Conservation (phyloP, 306 rosid genomes). For the Glycine latifolia region DNA sequence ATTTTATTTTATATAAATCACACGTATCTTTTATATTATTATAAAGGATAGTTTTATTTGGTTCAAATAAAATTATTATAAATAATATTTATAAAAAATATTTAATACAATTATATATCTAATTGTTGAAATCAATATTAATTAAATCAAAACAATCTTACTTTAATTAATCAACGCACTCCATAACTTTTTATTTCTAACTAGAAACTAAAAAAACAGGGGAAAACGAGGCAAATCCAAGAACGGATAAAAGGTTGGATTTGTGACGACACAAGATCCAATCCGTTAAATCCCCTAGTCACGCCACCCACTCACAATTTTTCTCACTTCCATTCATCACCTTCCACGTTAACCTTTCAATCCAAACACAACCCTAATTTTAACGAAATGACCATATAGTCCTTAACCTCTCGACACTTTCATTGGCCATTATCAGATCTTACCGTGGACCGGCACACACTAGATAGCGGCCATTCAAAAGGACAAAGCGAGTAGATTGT, state of each 20-base stretch:
- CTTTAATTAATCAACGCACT: too few species aligned
- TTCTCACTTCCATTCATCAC: not conserved
- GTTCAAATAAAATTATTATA: too few species aligned
- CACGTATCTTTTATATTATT: too few species aligned
- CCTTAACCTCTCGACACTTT: not conserved
- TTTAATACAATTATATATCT: too few species aligned
- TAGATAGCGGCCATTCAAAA: not conserved
- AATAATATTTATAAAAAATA: too few species aligned
- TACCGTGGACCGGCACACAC: not conserved
- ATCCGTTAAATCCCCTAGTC: constrained; percentile 35
- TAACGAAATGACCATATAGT: not conserved
- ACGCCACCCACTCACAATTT: constrained; percentile 33
- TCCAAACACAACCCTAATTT: not conserved
- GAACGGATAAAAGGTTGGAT: constrained; percentile 15
- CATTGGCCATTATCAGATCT: not conserved
- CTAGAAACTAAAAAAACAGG: too few species aligned
- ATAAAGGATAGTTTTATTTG: too few species aligned
- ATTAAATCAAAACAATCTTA: too few species aligned
- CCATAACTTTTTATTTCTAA: too few species aligned
- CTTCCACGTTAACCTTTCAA: not conserved
- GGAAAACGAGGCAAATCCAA: too few species aligned
- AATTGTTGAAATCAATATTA: too few species aligned
- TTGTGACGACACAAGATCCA: constrained; percentile 17
- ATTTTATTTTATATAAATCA: too few species aligned
- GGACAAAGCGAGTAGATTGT: constrained; percentile 3